Percentiles rank a stretch among this genome's conserved stretches.
Evolutionary conservation across 140 eudicot species (phyloP).

Genomic region (Anethum foeniculum): DNA sequence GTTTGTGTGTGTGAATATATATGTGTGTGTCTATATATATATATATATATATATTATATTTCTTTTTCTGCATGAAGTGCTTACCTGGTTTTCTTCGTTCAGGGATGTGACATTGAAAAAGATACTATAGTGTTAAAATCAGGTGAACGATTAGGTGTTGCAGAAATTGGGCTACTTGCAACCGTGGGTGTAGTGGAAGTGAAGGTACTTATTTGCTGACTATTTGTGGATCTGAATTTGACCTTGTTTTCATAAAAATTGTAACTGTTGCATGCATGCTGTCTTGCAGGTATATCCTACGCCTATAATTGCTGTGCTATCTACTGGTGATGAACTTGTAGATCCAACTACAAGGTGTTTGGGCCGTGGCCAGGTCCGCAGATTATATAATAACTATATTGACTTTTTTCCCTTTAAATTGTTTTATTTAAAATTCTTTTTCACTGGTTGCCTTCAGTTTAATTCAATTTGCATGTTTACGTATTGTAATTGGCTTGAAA

Average conservation of each 20-base stretch:
- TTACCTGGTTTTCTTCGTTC: constrained; percentile 13
- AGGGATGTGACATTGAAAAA: constrained; percentile 81
- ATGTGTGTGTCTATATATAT: too few relatives aligned
- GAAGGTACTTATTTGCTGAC: constrained; percentile 36
- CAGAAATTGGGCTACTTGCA: constrained; percentile 92
- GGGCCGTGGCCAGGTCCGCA: constrained; percentile 76
- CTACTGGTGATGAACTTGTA: constrained; percentile 95
- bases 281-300: constrained; percentile 66
- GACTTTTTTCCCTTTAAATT: neutral
- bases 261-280: constrained; percentile 11
- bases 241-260: neutral
- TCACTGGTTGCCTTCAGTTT: neutral
- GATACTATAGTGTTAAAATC: constrained; percentile 67
- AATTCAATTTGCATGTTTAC: neutral
- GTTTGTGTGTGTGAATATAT: too few relatives aligned
- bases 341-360: constrained; percentile 59
- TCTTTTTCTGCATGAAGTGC: neutral
- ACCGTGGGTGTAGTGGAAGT: constrained; percentile 67
- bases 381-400: neutral
- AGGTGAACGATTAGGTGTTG: constrained; percentile 67
- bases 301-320: constrained; percentile 74
- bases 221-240: neutral
- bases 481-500: neutral
- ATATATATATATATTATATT: too few relatives aligned
- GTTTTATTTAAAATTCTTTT: neutral